These are phyloP conservation scores for Termitomyces heimii DNA, from an alignment of 768 basidiomycete species.

Conservation along the genomic window DNA sequence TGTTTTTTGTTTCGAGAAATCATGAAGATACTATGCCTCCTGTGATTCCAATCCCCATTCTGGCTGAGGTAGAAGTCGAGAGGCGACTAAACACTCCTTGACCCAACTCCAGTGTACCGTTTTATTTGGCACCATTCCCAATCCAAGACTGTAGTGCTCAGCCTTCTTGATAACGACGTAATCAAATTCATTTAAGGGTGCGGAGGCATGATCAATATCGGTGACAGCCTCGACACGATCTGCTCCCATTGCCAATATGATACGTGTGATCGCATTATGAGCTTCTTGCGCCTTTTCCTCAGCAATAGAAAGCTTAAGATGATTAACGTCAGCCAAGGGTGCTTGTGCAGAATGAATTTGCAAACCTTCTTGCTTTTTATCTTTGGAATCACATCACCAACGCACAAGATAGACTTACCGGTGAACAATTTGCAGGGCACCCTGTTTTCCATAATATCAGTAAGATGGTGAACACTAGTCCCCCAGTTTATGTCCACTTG, in stretches of 20 bases:
- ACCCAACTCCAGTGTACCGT: constrained; percentile 64
- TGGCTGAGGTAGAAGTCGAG: constrained; percentile 38
- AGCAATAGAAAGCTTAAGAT: constrained; percentile 13
- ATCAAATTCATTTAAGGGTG: constrained; percentile 37
- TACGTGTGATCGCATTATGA: constrained; percentile 48
- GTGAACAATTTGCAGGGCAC: constrained; percentile 55
- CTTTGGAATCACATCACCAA: constrained; percentile 54
- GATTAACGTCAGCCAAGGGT: constrained; percentile 6
- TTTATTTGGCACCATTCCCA: constrained; percentile 16
- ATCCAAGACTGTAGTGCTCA: constrained; percentile 22
- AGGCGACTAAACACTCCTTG: constrained; percentile 70
- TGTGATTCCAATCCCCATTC: constrained; percentile 19
- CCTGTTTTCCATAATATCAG: constrained; percentile 51
- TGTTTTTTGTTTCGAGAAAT: not conserved
- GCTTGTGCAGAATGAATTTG: not conserved
- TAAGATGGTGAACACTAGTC: constrained; percentile 42
- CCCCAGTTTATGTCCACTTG: constrained; percentile 46
- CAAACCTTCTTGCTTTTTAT: constrained; percentile 34
- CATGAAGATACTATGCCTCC: constrained; percentile 6
- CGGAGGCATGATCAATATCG: constrained; percentile 36
- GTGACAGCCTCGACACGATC: constrained; percentile 58
- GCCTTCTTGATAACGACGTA: constrained; percentile 58
- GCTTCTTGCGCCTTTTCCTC: constrained; percentile 32
- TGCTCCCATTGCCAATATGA: constrained; percentile 79
- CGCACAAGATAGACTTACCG: constrained; percentile 50